phyloP scores from a whole-genome alignment of 1,284 basidiomycete species.

The Ustilago sp. region DNA sequence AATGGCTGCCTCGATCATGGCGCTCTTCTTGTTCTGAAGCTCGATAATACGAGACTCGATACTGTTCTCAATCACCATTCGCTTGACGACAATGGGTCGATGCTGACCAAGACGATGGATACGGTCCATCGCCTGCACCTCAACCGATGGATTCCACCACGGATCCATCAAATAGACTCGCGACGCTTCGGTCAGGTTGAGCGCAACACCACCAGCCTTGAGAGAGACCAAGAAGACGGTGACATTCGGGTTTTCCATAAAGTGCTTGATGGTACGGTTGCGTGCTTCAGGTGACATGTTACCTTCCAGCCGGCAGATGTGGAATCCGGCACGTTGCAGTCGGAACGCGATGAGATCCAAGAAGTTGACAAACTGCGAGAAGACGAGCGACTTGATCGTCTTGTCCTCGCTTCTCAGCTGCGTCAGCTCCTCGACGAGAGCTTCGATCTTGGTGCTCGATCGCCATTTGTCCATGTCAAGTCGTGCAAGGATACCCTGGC shows the following conservation, averaged over 20 bases:
- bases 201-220: conserved; percentile 94
- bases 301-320: conserved; percentile 94
- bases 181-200: conserved; percentile 68
- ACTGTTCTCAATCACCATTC: conserved; percentile 93
- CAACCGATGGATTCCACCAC: conserved; percentile 69
- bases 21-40: conserved; percentile 91
- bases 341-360: conserved; percentile 88
- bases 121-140: conserved; percentile 88
- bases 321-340: conserved; percentile 84
- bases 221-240: conserved; percentile 94
- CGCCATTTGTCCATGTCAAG: conserved; percentile 90
- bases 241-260: conserved; percentile 93
- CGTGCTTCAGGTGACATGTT: conserved; percentile 96
- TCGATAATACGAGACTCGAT: conserved; percentile 90
- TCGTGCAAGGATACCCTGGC: conserved; percentile 93
- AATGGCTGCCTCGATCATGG: conserved; percentile 69
- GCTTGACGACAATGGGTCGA: conserved; percentile 90
- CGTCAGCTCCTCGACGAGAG: conserved; percentile 90
- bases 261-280: conserved; percentile 92
- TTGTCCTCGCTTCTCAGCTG: conserved; percentile 85
- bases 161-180: conserved; percentile 69
- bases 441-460: conserved; percentile 96
- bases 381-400: conserved; percentile 96
- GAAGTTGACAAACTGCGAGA: conserved; percentile 88
- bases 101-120: conserved; percentile 87